Evolutionary conservation across 2,329 filamentous ascomycete genomes (phyloP).

Genomic region (Didymella arachidicola): DNA sequence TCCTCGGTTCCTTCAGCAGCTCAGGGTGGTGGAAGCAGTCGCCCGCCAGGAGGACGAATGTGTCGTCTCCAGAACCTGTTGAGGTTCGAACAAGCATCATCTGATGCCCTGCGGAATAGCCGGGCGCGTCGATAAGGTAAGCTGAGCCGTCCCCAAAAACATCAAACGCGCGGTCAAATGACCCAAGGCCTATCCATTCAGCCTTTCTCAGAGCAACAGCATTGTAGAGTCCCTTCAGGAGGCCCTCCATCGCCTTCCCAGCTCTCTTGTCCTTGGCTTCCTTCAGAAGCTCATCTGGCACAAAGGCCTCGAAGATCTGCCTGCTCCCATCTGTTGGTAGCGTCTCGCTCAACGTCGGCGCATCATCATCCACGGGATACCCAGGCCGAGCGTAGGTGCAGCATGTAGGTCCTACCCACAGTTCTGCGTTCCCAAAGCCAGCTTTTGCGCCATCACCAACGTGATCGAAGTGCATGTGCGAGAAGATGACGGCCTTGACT

Average conservation of each 20-base stretch:
- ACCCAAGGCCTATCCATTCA: constrained; percentile 49
- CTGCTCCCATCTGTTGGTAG: constrained; percentile 54
- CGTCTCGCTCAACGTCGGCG: constrained; percentile 51
- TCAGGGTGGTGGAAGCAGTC: constrained; percentile 45
- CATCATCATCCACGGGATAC: constrained; percentile 35
- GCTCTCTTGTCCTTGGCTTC: constrained; percentile 34
- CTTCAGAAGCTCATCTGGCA: constrained; percentile 41
- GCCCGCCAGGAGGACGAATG: constrained; percentile 44
- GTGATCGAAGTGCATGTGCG: constrained; percentile 53
- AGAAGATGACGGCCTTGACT: constrained; percentile 52
- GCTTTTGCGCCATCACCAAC: constrained; percentile 51
- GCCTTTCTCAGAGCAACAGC: constrained; percentile 37
- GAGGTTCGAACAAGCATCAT: constrained; percentile 48
- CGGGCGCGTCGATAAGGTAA: constrained; percentile 60
- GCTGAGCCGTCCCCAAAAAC: constrained; percentile 59
- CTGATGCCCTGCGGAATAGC: constrained; percentile 62
- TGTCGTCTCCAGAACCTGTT: constrained; percentile 14
- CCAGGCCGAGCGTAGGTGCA: constrained; percentile 44
- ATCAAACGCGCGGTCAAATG: constrained; percentile 58
- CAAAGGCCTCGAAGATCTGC: constrained; percentile 50
- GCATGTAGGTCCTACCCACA: constrained; percentile 51
- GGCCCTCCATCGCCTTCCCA: constrained; percentile 35
- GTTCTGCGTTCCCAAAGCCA: constrained; percentile 46
- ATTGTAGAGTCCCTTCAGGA: constrained; percentile 38
- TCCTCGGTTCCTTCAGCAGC: constrained; percentile 38